Evolutionary conservation across 371 early-diverging fungal species (phyloP).

Genomic region (Saksenaea vasiformis): DNA sequence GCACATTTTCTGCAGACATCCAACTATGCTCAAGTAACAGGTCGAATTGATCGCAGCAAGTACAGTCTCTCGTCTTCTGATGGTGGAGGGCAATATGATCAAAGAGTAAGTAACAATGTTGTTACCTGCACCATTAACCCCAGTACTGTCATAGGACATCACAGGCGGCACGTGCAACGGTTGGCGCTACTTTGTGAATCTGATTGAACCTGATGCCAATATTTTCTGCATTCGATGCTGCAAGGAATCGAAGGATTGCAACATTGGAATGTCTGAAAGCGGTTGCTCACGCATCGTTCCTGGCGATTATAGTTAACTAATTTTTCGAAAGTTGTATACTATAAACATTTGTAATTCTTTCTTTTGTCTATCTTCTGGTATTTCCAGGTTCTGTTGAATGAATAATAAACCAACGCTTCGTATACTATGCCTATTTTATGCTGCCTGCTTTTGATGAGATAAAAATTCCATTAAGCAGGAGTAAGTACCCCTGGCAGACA

Average conservation of each 20-base stretch:
- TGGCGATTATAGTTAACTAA: constrained; percentile 32
- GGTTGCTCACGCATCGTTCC: constrained; percentile 40
- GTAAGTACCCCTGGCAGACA: not conserved
- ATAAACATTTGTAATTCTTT: not conserved
- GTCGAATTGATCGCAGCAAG: constrained; percentile 42
- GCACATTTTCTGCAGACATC: constrained; percentile 38
- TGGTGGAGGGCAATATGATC: constrained; percentile 56
- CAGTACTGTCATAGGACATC: constrained; percentile 13
- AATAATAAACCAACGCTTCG: not conserved
- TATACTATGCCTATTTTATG: not conserved
- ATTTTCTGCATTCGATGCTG: constrained; percentile 49
- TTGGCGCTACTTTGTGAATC: constrained; percentile 36
- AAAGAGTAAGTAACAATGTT: constrained; percentile 8
- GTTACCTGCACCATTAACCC: not conserved
- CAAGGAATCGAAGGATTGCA: constrained; percentile 31
- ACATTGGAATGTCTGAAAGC: constrained; percentile 25
- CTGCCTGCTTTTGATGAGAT: not conserved
- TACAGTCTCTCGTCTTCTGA: constrained; percentile 41
- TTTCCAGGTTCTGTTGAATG: not conserved
- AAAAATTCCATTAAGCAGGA: not conserved
- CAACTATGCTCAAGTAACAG: constrained; percentile 51
- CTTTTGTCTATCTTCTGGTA: not conserved
- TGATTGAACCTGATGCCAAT: constrained; percentile 39
- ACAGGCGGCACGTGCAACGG: constrained; percentile 26
- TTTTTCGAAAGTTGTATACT: not conserved